Base-by-base conservation (phyloP, 2,329 filamentous ascomycete genomes). In the Stromatinia cepivora region DNA sequence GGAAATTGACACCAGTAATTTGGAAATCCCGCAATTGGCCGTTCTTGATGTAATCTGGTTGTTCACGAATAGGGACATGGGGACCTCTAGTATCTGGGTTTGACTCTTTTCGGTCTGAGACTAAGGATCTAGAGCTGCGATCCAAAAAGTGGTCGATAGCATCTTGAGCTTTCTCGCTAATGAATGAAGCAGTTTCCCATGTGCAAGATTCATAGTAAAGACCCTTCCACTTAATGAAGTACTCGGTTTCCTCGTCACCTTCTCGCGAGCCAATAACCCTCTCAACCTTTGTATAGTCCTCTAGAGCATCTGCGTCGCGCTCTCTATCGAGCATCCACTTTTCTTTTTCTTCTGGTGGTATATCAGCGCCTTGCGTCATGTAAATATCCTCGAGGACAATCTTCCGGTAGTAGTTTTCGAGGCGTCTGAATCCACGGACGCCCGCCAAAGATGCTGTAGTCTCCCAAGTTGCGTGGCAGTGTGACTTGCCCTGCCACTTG, bases 381-480 rank as follows among this genome's bases (percentile, higher is more conserved):
- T 90, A 88, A 67, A 96, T 86, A 77, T 97, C 93, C 73, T 91
- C 88, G 73, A 90, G 87, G 65, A 97, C 88, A 53, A 91, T 84
- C 79, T 94, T 96, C 75, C 90, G 89, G 80, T 92, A 94, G 82
- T 98, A 99, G 79, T 99, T 99, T 77, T 98, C 95, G 10, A 99
- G 85, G 70, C 94, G 93, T 62, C 94, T 92, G 73, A 90, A 90
- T 71, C 95, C 94, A 72, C 92, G 92, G 78, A 90, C 91, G n/a
- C 89, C 87, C 34, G 88, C 85, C 39, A 97, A 86, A 28, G 84
- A 86, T 68, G 92, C 89, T 70, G 90, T 90, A 0, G 89, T 90
- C 80, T 98, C 94, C 94, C 95, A 99, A 0, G 93, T 97, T 69
- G 96, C 92, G 82, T 99, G 95, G 75, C 97, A 90, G 79, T 99